Base-by-base conservation (phyloP, 495 filamentous ascomycete species). In the Recurvomyces mirabilis region DNA sequence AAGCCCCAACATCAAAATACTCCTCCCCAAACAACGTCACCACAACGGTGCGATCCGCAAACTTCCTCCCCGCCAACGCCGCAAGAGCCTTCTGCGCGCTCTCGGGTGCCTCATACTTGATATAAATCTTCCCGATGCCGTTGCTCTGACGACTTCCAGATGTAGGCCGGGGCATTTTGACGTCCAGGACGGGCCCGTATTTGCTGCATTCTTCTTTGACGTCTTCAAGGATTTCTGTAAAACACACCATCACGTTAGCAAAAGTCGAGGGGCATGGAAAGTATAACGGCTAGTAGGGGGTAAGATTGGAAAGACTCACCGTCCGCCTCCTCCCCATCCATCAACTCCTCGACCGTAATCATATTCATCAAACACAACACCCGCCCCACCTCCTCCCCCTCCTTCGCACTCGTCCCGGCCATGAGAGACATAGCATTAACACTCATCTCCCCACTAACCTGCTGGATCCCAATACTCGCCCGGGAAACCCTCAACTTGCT, bases 401-500 rank as follows among this genome's bases (percentile, higher is more conserved):
- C 70, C 12, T 21, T 47, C 24, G 82, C 83, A 6, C 84, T 89
- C 26, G 89, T 94, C 33, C 88, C 87, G 24, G 91, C 91, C 57
- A 99, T 87, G 84, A 96, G 88, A 22, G 87, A 91, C 86, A 99
- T 96, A 49, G 89, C 93, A 51, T 93, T 94, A 48, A 96, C 88
- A 20, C 88, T 81, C 81, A 94, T 89, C 54, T 96, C 91, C 14
- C 91, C 69, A 32, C 87, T 85, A 10, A 84, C 87, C 61, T 99
- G 91, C 20, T 85, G 88, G 51, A 83, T 79, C 44, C 91, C 91
- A 51, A 95, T 83, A 65, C 86, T 93, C 41, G 91, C 91, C 55
- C 85, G 82, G 46, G 77, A 66, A 22, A 94, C 85, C 66, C 82
- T 87, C 35, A 98, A 77, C 51, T 78, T 72, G 46, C 81, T 79